Evolutionary conservation across 352 stramenopile species (phyloP), one percentile per base, ranked within the genome.

Genomic region (Pythium angustatum): DNA sequence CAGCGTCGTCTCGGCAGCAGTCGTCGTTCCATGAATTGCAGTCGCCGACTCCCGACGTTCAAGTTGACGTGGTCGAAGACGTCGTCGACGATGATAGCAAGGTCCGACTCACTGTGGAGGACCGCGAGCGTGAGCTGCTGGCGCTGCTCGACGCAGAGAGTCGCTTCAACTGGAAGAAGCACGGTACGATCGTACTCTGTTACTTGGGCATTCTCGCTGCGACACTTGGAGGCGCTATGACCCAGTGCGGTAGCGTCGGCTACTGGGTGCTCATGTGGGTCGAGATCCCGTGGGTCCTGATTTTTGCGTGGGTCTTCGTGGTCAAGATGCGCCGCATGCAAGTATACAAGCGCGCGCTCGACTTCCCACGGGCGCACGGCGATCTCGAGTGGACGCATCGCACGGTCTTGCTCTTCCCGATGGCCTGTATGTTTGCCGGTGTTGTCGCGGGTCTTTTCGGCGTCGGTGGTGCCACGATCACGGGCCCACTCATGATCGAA

Each of bases 401-500:
- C 66, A 76, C 74, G 15, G 67, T 80, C n/a, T 22, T 66, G 24
- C 38, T 22, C 9, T 86, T 82, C 55, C 77, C 79, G 24, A 38
- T 78, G 10, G 65, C 59, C 11, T 81, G 67, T 27, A 59, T 69
- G 9, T 56, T 72, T 47, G 75, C 76, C 27, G 77, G 79, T 49
- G 57, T 86, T n/a, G 68, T 78, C 28, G 77, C 79, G 0, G 75
- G 75, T 9, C 70, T 88, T 51, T 78, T 86, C 36, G 79, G 79
- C 28, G 72, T 86, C 45, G 79, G 77, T 28, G 77, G 77, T 28
- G 79, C 67, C 21, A 76, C 84, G 62, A 75, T 90, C 55, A 78
- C 75, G 14, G 77, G 81, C 2, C 81, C 78, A 2, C 64, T 90
- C 21, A 73, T 87, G 73, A 71, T 90, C 24, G 78, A 87, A 53